A percentile compares a stretch with the other conserved stretches of the same genome.
phyloP scores from a whole-genome alignment of 2,329 filamentous ascomycete species.

The Colletotrichum chlorophyti region DNA sequence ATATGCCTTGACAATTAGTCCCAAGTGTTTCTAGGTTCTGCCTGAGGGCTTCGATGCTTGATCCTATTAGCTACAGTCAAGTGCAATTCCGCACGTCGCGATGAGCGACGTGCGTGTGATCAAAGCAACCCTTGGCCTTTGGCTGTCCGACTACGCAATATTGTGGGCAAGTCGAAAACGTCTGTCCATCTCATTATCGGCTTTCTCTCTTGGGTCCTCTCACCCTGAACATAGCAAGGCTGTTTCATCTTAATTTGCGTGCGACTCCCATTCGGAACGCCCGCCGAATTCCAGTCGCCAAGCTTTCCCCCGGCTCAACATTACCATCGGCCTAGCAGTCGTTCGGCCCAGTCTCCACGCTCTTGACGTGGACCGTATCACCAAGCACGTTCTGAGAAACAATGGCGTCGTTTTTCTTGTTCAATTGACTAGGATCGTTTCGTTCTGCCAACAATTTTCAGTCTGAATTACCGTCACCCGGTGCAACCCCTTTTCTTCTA shows the following conservation, averaged over 20 bases:
- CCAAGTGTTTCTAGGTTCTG: constrained; percentile 16
- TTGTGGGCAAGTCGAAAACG: not conserved
- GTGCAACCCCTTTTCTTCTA: not conserved
- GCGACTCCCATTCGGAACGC: constrained; percentile 15
- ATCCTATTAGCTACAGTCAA: constrained; percentile 20
- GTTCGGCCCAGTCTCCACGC: constrained; percentile 5
- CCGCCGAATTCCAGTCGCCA: constrained; percentile 18
- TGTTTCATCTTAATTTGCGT: constrained; percentile 16
- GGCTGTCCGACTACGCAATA: not conserved
- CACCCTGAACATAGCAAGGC: not conserved
- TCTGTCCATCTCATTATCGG: constrained; percentile 1
- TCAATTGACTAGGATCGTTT: constrained; percentile 1
- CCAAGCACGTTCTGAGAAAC: constrained; percentile 9
- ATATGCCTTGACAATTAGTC: not conserved
- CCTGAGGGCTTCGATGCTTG: not conserved
- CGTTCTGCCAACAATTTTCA: not conserved
- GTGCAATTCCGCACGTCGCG: not conserved
- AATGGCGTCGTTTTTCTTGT: constrained; percentile 1
- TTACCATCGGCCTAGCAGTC: not conserved
- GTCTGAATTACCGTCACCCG: not conserved
- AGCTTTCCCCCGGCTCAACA: constrained; percentile 18
- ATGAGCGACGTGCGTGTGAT: not conserved
- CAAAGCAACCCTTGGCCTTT: not conserved
- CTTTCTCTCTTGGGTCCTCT: not conserved
- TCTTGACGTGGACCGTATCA: constrained; percentile 8